Percentiles rank a stretch among this genome's conserved stretches.
Conservation (phyloP, 768 basidiomycete species). For the Russula earlei region DNA sequence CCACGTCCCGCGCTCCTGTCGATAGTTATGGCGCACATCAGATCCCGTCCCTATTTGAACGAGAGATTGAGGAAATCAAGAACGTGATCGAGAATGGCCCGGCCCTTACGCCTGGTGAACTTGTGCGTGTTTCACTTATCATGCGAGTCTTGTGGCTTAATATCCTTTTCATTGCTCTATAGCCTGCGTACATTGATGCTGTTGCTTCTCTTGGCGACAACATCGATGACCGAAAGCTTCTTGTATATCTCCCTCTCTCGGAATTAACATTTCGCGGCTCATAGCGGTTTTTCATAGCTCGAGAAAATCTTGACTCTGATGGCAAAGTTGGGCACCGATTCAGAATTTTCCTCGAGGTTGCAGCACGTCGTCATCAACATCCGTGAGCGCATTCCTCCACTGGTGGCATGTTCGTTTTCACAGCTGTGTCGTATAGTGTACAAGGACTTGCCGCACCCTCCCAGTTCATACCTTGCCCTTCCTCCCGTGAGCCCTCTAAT, state of each 20-base stretch:
- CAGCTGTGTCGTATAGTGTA: constrained; percentile 6
- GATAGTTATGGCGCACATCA: constrained; percentile 4
- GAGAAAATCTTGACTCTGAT: constrained; percentile 18
- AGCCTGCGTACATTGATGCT: constrained; percentile 16
- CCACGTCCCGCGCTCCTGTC: constrained; percentile 4
- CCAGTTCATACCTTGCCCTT: constrained; percentile 14
- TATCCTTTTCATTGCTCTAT: neutral
- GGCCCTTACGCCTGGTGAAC: constrained; percentile 5
- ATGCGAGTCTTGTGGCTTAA: neutral
- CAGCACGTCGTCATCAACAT: constrained; percentile 13
- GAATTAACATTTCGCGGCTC: neutral
- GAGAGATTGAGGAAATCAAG: constrained; percentile 3
- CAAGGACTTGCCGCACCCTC: constrained; percentile 20
- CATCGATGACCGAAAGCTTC: constrained; percentile 16
- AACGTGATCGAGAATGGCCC: constrained; percentile 1
- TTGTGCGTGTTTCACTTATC: constrained; percentile 6
- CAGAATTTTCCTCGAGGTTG: neutral
- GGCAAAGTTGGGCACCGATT: constrained; percentile 4
- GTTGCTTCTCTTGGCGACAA: neutral
- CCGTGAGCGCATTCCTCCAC: constrained; percentile 6
- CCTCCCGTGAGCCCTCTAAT: neutral
- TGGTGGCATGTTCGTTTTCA: neutral
- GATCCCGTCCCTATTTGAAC: neutral
- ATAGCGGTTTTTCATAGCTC: constrained; percentile 4
- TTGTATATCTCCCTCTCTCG: constrained; percentile 1